Percentiles rank a stretch among this genome's conserved stretches.
Conservation (phyloP, 495 filamentous ascomycete species). For the Hamigera avellanea region DNA sequence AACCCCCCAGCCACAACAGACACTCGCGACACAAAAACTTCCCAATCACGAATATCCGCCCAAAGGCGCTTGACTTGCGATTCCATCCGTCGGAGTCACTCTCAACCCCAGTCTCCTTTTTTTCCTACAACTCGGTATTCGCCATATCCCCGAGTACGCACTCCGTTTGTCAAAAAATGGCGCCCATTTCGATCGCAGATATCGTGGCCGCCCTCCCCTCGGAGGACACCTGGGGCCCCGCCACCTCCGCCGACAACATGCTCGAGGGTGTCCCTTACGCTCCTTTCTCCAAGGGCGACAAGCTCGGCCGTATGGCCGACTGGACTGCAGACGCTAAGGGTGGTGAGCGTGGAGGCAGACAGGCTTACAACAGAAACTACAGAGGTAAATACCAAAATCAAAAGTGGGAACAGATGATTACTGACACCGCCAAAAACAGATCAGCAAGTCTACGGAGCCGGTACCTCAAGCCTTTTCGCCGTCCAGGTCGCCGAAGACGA, state of each 20-base stretch:
- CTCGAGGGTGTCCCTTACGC: slow-evolving; percentile 92
- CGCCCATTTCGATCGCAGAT: slow-evolving; percentile 45
- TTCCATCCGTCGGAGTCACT: not conserved
- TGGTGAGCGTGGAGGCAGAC: slow-evolving; percentile 63
- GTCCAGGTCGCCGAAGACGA: slow-evolving; percentile 90
- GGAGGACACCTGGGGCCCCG: slow-evolving; percentile 76
- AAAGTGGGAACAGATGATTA: slow-evolving; percentile 3
- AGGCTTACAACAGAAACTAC: slow-evolving; percentile 83
- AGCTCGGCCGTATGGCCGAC: slow-evolving; percentile 97
- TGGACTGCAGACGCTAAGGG: slow-evolving; percentile 96
- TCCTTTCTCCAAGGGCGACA: slow-evolving; percentile 96
- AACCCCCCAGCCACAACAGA: slow-evolving; percentile 20
- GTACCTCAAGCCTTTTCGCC: slow-evolving; percentile 74
- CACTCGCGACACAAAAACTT: slow-evolving; percentile 36
- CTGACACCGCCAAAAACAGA: slow-evolving; percentile 40
- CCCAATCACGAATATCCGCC: slow-evolving; percentile 18
- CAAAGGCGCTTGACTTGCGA: slow-evolving; percentile 7
- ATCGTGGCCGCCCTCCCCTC: slow-evolving; percentile 48
- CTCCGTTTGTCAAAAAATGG: no score
- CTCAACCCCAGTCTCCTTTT: not conserved
- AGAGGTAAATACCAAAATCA: slow-evolving; percentile 73
- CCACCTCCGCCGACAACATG: slow-evolving; percentile 67
- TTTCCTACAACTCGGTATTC: not conserved
- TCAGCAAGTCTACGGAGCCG: slow-evolving; percentile 93
- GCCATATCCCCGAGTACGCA: not conserved